Percentiles rank a stretch among this genome's conserved stretches.
These are phyloP conservation scores for Leishmania aethiopica DNA, from an alignment of 208 protist genomes.

Conservation along the genomic window DNA sequence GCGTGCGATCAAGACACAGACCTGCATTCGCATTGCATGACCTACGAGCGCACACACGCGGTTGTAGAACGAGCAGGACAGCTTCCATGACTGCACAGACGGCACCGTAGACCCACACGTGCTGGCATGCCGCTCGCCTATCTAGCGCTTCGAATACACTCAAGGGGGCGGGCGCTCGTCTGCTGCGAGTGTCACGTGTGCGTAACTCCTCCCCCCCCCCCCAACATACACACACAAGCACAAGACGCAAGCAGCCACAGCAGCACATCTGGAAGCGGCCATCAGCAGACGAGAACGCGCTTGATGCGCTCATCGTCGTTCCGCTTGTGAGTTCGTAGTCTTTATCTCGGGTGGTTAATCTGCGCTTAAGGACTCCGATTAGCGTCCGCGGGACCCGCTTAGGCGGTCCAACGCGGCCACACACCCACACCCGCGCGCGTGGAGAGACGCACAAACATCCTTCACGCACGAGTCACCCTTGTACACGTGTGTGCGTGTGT, in stretches of 20 bases:
- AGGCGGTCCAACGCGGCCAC: background rate
- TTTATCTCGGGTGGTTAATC: background rate
- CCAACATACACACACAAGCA: background rate
- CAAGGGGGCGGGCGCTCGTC: background rate
- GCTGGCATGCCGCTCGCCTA: background rate
- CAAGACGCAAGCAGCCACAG: background rate
- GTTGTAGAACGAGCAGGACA: background rate
- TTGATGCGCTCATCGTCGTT: too few relatives aligned
- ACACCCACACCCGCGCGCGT: background rate
- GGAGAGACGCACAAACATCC: background rate
- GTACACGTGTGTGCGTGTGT: background rate
- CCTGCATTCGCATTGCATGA: background rate
- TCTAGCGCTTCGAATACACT: background rate
- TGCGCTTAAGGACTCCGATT: background rate
- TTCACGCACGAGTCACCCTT: background rate
- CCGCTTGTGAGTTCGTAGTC: too few relatives aligned
- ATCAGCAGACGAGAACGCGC: too few relatives aligned
- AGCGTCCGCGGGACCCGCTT: background rate
- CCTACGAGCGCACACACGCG: background rate
- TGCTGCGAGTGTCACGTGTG: background rate
- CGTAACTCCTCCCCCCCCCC: background rate
- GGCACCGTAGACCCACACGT: background rate
- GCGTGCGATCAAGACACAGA: background rate
- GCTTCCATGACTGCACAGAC: background rate
- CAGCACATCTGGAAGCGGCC: background rate